Evolutionary conservation across 192 early-diverging fungal genomes (phyloP).

Genomic region (Coemansia interrupta): DNA sequence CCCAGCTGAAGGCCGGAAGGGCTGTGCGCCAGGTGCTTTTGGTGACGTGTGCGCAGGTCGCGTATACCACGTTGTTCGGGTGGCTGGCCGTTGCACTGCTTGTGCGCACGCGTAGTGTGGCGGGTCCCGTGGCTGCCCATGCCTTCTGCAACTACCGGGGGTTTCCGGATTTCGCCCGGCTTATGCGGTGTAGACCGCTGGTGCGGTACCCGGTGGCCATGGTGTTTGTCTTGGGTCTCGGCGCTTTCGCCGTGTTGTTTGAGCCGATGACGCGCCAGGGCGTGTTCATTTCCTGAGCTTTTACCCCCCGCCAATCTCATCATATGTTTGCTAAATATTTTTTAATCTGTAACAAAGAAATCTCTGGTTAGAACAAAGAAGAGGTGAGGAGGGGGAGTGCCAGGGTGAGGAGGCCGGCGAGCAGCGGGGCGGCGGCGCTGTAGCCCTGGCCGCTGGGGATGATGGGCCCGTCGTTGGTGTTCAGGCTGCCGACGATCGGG

Average conservation of each 20-base stretch:
- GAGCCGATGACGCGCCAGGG: constrained; percentile 44
- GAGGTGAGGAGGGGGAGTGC: not conserved
- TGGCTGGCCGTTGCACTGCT: constrained; percentile 37
- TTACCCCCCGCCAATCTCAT: too few species aligned
- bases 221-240: constrained; percentile 21
- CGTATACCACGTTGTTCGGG: constrained; percentile 40
- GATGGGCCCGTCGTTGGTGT: constrained; percentile 21
- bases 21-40: not conserved
- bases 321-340: too few species aligned
- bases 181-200: not conserved
- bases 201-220: constrained; percentile 22
- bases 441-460: constrained; percentile 39
- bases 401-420: not conserved
- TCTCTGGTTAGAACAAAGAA: not conserved
- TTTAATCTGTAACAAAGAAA: not conserved
- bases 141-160: constrained; percentile 38
- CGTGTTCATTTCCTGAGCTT: constrained; percentile 1
- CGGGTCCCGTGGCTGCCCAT: constrained; percentile 26
- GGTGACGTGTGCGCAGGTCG: constrained; percentile 22
- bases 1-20: not conserved
- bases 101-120: constrained; percentile 22
- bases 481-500: constrained; percentile 33
- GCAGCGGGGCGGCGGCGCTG: constrained; percentile 9
- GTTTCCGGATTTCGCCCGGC: constrained; percentile 13
- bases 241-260: constrained; percentile 24